phyloP scores from a whole-genome alignment of 2,329 filamentous ascomycete genomes.

The Apiospora sp. region DNA sequence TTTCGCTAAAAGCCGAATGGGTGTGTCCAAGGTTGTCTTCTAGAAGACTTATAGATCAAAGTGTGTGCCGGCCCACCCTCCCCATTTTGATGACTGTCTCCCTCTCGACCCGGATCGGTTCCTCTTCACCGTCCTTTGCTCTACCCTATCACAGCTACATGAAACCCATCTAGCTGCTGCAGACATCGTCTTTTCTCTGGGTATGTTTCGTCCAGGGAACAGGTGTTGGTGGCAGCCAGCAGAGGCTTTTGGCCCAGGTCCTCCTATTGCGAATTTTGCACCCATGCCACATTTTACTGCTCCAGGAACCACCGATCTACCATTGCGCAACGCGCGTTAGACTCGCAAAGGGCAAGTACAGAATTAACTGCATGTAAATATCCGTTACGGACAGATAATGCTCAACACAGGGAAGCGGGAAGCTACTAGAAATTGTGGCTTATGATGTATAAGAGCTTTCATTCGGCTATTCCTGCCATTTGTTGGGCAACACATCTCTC shows the following conservation, averaged over 20 bases:
- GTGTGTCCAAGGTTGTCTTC: neutral
- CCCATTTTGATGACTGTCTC: neutral
- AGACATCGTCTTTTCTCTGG: neutral
- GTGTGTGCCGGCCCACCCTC: neutral
- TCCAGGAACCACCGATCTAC: neutral
- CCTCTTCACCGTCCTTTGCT: conserved; percentile 3
- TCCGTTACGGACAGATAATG: neutral
- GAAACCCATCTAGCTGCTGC: neutral
- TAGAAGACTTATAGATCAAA: conserved; percentile 5
- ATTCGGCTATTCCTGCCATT: conserved; percentile 16
- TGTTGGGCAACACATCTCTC: neutral
- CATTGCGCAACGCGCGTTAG: neutral
- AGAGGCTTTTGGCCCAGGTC: no score
- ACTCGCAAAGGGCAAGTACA: conserved; percentile 7
- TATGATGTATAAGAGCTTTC: neutral
- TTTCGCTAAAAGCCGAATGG: neutral
- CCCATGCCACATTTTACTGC: neutral
- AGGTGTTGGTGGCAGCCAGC: neutral
- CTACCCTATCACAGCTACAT: neutral
- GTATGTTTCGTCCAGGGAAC: neutral
- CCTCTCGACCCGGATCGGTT: conserved; percentile 2
- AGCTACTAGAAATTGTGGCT: conserved; percentile 2
- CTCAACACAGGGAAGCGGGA: neutral
- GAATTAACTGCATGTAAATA: neutral
- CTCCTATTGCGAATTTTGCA: neutral